Evolutionary conservation across 768 basidiomycete species (phyloP).

Genomic region (Serendipita vermifera): DNA sequence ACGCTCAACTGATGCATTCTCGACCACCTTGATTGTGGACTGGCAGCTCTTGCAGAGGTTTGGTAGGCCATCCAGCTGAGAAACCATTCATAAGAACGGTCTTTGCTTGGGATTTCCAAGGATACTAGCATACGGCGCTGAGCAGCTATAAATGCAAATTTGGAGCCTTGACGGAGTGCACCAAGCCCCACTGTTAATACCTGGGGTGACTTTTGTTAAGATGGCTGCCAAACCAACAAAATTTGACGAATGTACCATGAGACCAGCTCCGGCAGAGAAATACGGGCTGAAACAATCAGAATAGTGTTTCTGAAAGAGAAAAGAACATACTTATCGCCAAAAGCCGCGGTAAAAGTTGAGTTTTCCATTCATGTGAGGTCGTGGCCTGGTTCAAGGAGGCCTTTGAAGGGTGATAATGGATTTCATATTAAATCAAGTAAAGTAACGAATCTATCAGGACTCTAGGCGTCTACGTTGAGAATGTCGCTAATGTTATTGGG

Average conservation of each 20-base stretch:
- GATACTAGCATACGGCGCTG: conserved; percentile 86
- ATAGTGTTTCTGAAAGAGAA: not conserved
- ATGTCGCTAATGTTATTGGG: too few species aligned
- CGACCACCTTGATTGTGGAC: conserved; percentile 34
- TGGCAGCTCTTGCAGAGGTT: conserved; percentile 25
- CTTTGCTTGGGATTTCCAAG: conserved; percentile 92
- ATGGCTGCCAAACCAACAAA: not conserved
- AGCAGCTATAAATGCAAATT: conserved; percentile 58
- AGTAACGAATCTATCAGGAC: too few species aligned
- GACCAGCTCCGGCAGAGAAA: conserved; percentile 94
- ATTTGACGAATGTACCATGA: conserved; percentile 52
- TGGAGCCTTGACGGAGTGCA: conserved; percentile 53
- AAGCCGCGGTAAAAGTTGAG: not conserved
- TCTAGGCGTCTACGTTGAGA: too few species aligned
- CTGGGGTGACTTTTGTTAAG: conserved; percentile 30
- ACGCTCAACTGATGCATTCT: conserved; percentile 89
- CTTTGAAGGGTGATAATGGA: too few species aligned
- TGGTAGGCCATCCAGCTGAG: conserved; percentile 88
- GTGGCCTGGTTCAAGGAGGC: not conserved
- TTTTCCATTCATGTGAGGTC: not conserved
- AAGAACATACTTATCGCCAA: conserved; percentile 2
- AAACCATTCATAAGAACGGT: conserved; percentile 93
- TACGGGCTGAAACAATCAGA: conserved; percentile 51
- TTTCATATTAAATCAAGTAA: too few species aligned
- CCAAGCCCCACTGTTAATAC: conserved; percentile 82